These are phyloP conservation scores for Anethum foeniculum DNA, from an alignment of 140 eudicot species.

Conservation along the genomic window DNA sequence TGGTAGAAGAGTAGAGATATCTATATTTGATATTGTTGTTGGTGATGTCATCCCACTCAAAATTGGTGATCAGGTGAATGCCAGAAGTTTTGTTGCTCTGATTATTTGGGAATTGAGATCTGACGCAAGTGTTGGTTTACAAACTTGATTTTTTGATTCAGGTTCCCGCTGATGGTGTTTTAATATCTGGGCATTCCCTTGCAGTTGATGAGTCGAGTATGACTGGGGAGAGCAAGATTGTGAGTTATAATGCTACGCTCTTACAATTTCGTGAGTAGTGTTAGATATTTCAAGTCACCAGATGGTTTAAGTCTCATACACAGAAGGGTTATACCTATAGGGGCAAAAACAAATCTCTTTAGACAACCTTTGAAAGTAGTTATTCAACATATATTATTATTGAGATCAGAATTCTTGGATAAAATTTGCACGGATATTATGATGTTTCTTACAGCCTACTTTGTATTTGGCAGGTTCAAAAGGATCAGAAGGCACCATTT, in stretches of 20 bases:
- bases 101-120: conserved; percentile 1
- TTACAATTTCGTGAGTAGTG: background rate
- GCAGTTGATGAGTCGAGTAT: conserved; percentile 93
- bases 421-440: background rate
- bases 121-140: background rate
- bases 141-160: conserved; percentile 17
- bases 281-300: background rate
- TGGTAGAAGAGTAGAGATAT: conserved; percentile 66
- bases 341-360: background rate
- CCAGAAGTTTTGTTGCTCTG: background rate
- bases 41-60: conserved; percentile 95
- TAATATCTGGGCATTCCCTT: conserved; percentile 82
- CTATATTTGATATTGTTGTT: conserved; percentile 89
- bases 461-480: conserved; percentile 43
- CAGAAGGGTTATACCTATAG: background rate
- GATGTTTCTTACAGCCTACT: background rate
- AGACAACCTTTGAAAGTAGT: background rate
- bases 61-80: conserved; percentile 90
- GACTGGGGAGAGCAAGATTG: conserved; percentile 99
- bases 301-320: background rate
- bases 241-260: conserved; percentile 20
- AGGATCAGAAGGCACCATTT: conserved; percentile 69
- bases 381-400: background rate
- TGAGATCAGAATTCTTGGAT: background rate
- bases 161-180: conserved; percentile 97